A percentile compares a stretch with the other conserved stretches of the same genome.
phyloP scores from a whole-genome alignment of 768 basidiomycete species.

The Auricularia cornea region DNA sequence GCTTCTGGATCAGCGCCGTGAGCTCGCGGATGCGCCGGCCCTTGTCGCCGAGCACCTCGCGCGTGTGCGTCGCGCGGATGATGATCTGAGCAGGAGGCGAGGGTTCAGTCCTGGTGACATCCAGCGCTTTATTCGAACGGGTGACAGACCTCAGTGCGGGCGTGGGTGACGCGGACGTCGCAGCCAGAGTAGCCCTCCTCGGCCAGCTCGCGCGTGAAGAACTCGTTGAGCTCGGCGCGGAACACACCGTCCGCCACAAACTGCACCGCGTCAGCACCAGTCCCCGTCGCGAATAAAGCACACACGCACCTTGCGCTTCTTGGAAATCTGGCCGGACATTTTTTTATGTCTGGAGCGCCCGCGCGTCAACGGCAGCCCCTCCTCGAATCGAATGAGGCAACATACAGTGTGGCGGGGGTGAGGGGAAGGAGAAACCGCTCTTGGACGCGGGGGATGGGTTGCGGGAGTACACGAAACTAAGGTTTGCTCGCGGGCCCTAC shows the following conservation, averaged over 20 bases:
- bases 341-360: conserved; percentile 6
- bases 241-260: conserved; percentile 98
- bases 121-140: neutral
- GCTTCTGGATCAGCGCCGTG: conserved; percentile 95
- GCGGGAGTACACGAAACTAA: neutral
- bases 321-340: conserved; percentile 89
- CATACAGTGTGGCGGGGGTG: neutral
- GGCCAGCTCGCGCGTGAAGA: conserved; percentile 95
- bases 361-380: conserved; percentile 6
- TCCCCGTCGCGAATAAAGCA: neutral
- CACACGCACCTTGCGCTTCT: conserved; percentile 68
- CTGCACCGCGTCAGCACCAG: conserved; percentile 16
- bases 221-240: conserved; percentile 98
- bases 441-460: neutral
- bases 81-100: conserved; percentile 93
- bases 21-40: conserved; percentile 98
- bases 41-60: conserved; percentile 98
- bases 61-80: conserved; percentile 99
- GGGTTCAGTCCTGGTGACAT: too few relatives aligned
- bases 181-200: conserved; percentile 99
- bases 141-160: conserved; percentile 78
- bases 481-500: conserved; percentile 4
- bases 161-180: conserved; percentile 98
- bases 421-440: neutral
- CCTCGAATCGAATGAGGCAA: conserved; percentile 1